Evolutionary conservation across 495 filamentous ascomycete genomes (phyloP), one percentile per base, ranked within the genome.

Genomic region (Apodospora peruviana): DNA sequence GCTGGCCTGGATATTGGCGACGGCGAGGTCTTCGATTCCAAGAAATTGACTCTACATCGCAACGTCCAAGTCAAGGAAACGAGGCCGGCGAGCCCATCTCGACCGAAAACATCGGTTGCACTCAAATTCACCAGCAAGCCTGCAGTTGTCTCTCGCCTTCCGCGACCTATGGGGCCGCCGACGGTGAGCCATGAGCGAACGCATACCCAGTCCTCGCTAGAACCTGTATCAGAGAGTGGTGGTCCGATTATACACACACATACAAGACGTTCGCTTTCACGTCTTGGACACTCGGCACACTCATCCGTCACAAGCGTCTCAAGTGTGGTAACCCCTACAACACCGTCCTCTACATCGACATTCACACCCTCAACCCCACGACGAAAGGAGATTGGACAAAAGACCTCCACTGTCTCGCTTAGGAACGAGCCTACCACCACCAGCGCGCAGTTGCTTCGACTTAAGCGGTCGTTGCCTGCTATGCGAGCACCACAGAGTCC

Each of bases 151-250:
- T 72, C 74, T 29, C 68, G 76, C 37, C 69, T 91, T 50, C 81
- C 86, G 40, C 78, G 85, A 45, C 81, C 78, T 52, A 64, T 65
- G 60, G 73, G 84, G 45, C 78, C 78, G 48, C 47, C 52, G 2
- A 48, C 60, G 57, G 73, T 74, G 50, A 78, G 82, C 61, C 77
- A 79, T 49, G 80, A 80, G 47, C 71, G 80, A 39, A 76, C 81
- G 29, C 82, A 87, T 38, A 74, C 77, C 10, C 79, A 80, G 58
- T 85, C 89, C n/a, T 85, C 82, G 2, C 75, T 98, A 9, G 93
- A 96, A 53, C 91, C 91, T 24, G 90, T 97, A 2, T 95, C 88
- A 34, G 94, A 97, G 67, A 87, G 83, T 47, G 91, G 90, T 47
- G 89, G 82, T 21, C 82, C 86, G 23, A 76, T 86, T 50, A 72